Percentiles rank a stretch among this genome's conserved stretches.
Conservation (phyloP, 2,329 filamentous ascomycete species). For the Calonectria montana region DNA sequence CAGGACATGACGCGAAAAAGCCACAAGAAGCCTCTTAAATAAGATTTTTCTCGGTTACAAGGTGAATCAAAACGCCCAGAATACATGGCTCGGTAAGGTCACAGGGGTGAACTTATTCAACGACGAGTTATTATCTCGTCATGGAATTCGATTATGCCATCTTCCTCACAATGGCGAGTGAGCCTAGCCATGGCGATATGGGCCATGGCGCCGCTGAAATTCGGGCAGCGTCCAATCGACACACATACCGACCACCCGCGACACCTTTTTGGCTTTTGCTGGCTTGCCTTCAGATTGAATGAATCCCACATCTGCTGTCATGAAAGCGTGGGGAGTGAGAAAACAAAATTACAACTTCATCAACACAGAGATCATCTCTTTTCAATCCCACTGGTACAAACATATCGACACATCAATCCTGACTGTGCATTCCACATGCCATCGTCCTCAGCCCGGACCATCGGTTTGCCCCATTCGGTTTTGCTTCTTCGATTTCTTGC, state of each 20-base stretch:
- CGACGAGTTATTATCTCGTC: conserved; percentile 15
- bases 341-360: not conserved
- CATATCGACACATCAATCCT: not conserved
- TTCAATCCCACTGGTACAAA: too few species aligned
- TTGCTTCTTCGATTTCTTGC: not conserved
- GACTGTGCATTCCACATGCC: not conserved
- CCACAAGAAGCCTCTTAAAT: conserved; percentile 15
- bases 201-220: conserved; percentile 18
- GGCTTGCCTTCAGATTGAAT: not conserved
- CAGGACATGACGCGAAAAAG: not conserved
- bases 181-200: conserved; percentile 20
- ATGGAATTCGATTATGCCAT: conserved; percentile 34
- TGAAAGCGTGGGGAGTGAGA: not conserved
- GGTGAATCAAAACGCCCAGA: not conserved
- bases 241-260: conserved; percentile 15
- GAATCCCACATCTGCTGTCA: not conserved
- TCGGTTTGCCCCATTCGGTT: conserved; percentile 2
- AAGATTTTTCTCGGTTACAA: conserved; percentile 11
- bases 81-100: not conserved
- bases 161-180: conserved; percentile 29
- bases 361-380: too few species aligned
- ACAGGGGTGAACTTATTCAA: conserved; percentile 6
- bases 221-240: conserved; percentile 22
- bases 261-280: not conserved
- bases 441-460: not conserved